phyloP scores from a whole-genome alignment of 2,329 filamentous ascomycete species.

The Scortechinia acanthostroma region DNA sequence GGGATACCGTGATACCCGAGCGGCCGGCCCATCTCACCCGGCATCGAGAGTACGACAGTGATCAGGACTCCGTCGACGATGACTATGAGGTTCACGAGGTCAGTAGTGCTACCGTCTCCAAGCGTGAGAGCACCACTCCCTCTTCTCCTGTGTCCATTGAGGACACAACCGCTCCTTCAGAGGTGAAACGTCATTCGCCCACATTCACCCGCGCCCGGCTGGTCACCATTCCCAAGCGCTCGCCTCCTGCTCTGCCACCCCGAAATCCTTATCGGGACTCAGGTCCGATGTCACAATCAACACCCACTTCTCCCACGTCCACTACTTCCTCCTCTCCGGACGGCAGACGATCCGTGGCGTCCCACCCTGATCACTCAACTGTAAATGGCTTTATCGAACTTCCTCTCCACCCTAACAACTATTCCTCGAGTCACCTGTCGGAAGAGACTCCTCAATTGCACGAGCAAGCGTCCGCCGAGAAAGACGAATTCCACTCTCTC shows the following conservation, averaged over 20 bases:
- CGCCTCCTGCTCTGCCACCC: not conserved
- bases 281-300: not conserved
- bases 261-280: not conserved
- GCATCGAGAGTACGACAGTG: not conserved
- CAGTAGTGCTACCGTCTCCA: not conserved
- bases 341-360: not conserved
- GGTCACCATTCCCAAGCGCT: slow-evolving; percentile 2
- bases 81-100: not conserved
- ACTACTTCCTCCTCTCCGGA: not conserved
- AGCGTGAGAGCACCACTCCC: not conserved
- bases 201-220: not conserved
- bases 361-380: not conserved
- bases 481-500: slow-evolving; percentile 1
- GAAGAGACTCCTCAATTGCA: not conserved
- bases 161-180: not conserved
- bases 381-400: not conserved
- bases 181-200: not conserved
- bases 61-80: not conserved
- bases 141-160: no score
- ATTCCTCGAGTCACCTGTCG: not conserved
- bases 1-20: not conserved
- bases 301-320: not conserved
- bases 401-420: not conserved
- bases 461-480: not conserved
- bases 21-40: not conserved